Conservation (phyloP, 495 filamentous ascomycete species). For the Hypomontagnella monticulosa region DNA sequence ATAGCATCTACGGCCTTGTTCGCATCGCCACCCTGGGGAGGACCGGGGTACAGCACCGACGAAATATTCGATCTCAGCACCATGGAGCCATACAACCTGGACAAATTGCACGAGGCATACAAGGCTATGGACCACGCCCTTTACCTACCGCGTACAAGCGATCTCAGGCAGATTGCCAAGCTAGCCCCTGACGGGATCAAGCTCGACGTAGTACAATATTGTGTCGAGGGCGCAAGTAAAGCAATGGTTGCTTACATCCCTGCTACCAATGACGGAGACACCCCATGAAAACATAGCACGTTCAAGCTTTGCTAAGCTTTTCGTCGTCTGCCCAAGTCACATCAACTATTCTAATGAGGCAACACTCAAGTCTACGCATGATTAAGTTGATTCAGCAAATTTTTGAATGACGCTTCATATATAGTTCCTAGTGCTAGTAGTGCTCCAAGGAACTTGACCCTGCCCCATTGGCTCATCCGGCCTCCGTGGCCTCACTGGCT, state of each 20-base stretch:
- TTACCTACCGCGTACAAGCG: slow-evolving; percentile 88
- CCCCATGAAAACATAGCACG: slow-evolving; percentile 22
- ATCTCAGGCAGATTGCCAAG: slow-evolving; percentile 82
- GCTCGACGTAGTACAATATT: slow-evolving; percentile 86
- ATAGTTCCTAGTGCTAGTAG: slow-evolving; percentile 5
- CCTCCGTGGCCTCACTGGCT: no score
- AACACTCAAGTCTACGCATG: neutral
- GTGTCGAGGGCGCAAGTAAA: slow-evolving; percentile 89
- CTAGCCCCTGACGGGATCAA: slow-evolving; percentile 57
- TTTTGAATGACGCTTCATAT: slow-evolving; percentile 18
- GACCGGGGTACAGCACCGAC: slow-evolving; percentile 79
- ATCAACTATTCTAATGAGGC: neutral
- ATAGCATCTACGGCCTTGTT: slow-evolving; percentile 70
- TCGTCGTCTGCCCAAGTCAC: neutral
- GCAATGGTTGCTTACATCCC: slow-evolving; percentile 66
- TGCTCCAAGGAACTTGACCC: slow-evolving; percentile 20
- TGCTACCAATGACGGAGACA: slow-evolving; percentile 34
- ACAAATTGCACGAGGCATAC: slow-evolving; percentile 68
- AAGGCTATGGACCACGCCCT: slow-evolving; percentile 66
- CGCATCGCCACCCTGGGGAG: slow-evolving; percentile 95
- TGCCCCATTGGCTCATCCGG: neutral
- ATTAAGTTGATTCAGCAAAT: slow-evolving; percentile 4
- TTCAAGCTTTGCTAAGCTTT: neutral
- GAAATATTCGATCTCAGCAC: slow-evolving; percentile 82
- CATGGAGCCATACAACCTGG: slow-evolving; percentile 87